phyloP scores from a whole-genome alignment of 2,329 filamentous ascomycete species.

The Stemphylium beticola region DNA sequence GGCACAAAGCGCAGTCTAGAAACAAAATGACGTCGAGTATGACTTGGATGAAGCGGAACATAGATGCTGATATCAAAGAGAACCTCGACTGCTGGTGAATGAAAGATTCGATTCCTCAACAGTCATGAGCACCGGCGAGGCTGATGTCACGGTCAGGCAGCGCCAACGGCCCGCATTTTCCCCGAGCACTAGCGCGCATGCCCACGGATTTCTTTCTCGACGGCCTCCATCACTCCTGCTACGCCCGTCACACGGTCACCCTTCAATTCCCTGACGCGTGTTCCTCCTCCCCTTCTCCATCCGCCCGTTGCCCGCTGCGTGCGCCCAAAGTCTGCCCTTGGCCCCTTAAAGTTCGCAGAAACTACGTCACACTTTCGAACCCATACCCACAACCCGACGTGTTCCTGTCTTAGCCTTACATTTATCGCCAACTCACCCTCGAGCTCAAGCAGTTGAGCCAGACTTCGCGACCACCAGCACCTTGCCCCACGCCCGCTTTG shows the following conservation, averaged over 20 bases:
- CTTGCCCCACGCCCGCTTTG: slow-evolving; percentile 34
- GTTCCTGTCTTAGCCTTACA: slow-evolving; percentile 37
- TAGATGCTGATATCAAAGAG: too few relatives aligned
- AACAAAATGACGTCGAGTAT: not conserved
- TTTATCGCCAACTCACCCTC: slow-evolving; percentile 35
- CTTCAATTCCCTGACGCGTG: slow-evolving; percentile 30
- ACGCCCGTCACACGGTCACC: slow-evolving; percentile 30
- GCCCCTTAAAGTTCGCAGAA: slow-evolving; percentile 21
- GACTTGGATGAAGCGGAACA: too few relatives aligned
- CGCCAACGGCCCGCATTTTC: slow-evolving; percentile 28
- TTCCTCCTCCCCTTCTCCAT: slow-evolving; percentile 19
- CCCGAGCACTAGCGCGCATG: slow-evolving; percentile 29
- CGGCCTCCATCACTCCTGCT: slow-evolving; percentile 13
- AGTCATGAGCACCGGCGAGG: slow-evolving; percentile 1
- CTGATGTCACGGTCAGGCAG: slow-evolving; percentile 16
- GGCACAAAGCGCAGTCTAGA: not conserved
- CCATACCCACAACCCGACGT: slow-evolving; percentile 33
- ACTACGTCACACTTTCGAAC: slow-evolving; percentile 36
- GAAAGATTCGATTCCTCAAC: not conserved
- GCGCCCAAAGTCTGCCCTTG: slow-evolving; percentile 40
- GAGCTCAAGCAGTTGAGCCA: slow-evolving; percentile 28
- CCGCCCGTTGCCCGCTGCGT: slow-evolving; percentile 39
- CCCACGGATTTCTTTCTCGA: slow-evolving; percentile 30
- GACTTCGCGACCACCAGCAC: slow-evolving; percentile 43
- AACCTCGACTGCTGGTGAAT: not conserved